phyloP scores from a whole-genome alignment of 768 basidiomycete genomes.

The Amanita muscaria region DNA sequence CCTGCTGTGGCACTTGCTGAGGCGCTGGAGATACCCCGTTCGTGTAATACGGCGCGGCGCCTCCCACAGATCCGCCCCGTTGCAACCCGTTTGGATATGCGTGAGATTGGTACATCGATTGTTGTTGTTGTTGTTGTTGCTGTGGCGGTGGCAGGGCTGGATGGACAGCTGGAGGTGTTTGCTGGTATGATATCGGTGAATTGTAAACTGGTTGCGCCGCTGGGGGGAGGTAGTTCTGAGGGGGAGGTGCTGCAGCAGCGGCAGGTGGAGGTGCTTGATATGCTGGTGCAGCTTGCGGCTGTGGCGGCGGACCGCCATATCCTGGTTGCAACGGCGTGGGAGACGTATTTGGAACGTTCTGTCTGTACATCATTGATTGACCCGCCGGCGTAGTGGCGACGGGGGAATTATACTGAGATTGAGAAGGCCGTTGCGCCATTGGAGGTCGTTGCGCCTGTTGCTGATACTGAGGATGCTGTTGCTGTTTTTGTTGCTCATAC shows the following conservation, averaged over 20 bases:
- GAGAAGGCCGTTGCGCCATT: slow-evolving; percentile 5
- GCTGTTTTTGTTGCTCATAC: slow-evolving; percentile 37
- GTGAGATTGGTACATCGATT: slow-evolving; percentile 19
- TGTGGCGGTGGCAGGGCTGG: slow-evolving; percentile 11
- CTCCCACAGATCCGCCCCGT: slow-evolving; percentile 16
- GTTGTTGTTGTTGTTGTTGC: slow-evolving; percentile 10
- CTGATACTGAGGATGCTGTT: slow-evolving; percentile 11
- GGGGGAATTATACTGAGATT: slow-evolving; percentile 7
- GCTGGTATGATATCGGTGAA: slow-evolving; percentile 11
- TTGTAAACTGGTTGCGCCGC: slow-evolving; percentile 11
- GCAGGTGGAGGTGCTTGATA: slow-evolving; percentile 4
- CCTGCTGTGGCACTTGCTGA: slow-evolving; percentile 17
- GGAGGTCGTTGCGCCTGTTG: not conserved
- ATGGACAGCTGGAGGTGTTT: slow-evolving; percentile 14
- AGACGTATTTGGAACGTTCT: not conserved
- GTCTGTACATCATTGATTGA: not conserved
- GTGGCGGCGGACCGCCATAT: not conserved
- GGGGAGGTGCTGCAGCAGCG: not conserved
- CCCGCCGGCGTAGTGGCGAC: not conserved
- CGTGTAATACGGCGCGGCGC: slow-evolving; percentile 21
- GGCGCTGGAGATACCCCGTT: slow-evolving; percentile 15
- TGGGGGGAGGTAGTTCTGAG: slow-evolving; percentile 8
- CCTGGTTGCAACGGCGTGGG: slow-evolving; percentile 1
- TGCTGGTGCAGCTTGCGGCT: slow-evolving; percentile 2
- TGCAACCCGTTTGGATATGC: slow-evolving; percentile 20